Evolutionary conservation across 129 eudicot species (phyloP), one percentile per base, ranked within the genome.

Genomic region (Centaurea solstitialis): DNA sequence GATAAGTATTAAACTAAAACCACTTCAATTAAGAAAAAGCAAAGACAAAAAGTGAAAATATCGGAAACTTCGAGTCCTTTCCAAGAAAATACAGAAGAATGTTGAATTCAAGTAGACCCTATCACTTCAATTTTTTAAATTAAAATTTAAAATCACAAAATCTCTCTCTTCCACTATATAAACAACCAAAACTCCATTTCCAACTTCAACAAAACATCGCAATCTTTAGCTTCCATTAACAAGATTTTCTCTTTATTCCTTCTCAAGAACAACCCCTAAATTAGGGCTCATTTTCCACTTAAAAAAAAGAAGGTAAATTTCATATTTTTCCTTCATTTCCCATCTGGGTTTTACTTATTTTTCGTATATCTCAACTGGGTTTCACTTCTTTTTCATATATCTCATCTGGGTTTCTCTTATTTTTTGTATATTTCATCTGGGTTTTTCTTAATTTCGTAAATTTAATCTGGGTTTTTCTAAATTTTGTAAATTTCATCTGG

Each of bases 201-300:
- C 22, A 30, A 40, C 41, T 71, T 65, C 18, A 71, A 79, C 65
- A 70, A 70, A 4, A 12, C 17, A 39, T 37, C 72, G 12, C 47
- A 13, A 64, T 65, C 39, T 22, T 22, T 66, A 81, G 85, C 85
- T 82, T 38, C 77, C 77, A 57, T 59, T 59, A 9, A 76, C 86
- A 82, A 77, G 22, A 76, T 67, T 80, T 62, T 18, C 79, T 72
- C 86, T 81, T 71, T 59, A 81, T 86, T 82, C 89, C 85, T 82
- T 64, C 59, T 79, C 69, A 37, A 83, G 20, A 76, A 75, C 84
- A 53, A 59, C 84, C 79, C 79, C 72, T 86, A 79, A 83, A 33
- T 79, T 67, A 70, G 82, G 75, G 72, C 17, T 74, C 18, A 22
- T 21, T 7, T 75, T n/a, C 85, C 23, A 35, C 64, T 76, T 76